These are phyloP conservation scores for Diaporthe capsici DNA, from an alignment of 2,329 filamentous ascomycete species.

Conservation along the genomic window DNA sequence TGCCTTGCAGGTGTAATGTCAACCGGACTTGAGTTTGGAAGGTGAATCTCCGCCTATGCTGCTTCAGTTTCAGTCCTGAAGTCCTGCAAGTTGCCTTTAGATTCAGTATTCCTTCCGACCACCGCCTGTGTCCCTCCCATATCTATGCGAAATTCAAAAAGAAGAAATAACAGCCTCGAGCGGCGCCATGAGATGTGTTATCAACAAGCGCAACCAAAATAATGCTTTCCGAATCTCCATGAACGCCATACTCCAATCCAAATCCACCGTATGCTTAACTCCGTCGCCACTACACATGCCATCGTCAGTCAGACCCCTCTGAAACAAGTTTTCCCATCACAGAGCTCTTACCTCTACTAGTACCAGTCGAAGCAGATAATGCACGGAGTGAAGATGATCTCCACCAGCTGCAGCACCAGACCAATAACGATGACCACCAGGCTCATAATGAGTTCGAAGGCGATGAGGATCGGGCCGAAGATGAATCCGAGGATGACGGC, in stretches of 20 bases:
- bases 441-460: background rate
- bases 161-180: background rate
- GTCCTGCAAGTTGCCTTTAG: too few species aligned
- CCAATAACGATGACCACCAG: background rate
- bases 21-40: too few species aligned
- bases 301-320: background rate
- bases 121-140: too few species aligned
- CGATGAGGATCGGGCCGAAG: background rate
- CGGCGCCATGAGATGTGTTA: background rate
- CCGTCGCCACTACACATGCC: background rate
- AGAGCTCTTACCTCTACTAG: background rate
- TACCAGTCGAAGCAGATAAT: background rate
- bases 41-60: too few species aligned
- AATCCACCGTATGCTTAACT: rapidly evolving
- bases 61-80: too few species aligned
- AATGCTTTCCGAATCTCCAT: background rate
- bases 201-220: background rate
- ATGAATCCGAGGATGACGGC: background rate
- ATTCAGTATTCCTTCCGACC: too few species aligned
- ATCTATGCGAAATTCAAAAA: background rate
- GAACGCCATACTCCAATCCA: background rate
- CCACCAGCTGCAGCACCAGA: background rate
- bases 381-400: background rate
- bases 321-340: background rate
- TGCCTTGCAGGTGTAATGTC: too few species aligned